Base-by-base conservation (phyloP, 495 filamentous ascomycete species). In the Xylaria castorea region DNA sequence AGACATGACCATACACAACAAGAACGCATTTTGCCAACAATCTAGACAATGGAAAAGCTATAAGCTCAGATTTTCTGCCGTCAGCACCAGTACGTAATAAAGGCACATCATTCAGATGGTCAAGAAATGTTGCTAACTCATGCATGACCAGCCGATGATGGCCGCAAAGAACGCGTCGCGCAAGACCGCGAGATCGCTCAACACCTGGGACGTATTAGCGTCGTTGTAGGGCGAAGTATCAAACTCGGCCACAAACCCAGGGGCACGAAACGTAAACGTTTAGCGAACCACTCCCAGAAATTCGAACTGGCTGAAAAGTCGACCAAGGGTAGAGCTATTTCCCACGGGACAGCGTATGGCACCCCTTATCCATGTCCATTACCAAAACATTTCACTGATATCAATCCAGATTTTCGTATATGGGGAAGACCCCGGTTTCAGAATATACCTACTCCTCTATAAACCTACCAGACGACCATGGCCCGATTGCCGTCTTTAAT, bases 121-220 rank as follows among this genome's bases (percentile, higher is more conserved):
- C 11, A 50, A 6, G 11, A 68, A 14, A 22, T 32, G n/a, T 30
- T 36, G 32, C 48, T 55, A 30, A 55, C 14, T 40, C 32, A 53
- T 66, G 36, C 27, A 53, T 50, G 51, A 25, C 51, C n/a, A 77
- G 75, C 71, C 27, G 74, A 76, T 7, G 75, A 79, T 32, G 27
- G 67, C 32, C 71, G 71, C 38, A 65, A 73, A 18, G 68, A 71
- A 36, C 68, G 77, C 25, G 50, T 81, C 5, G 62, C 73, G 25
- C 50, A 66, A 3, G 81, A 82, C 34, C 63, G 71, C 6, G 73
- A 80, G 44, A 4, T 68, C n/a, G 70, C 74, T 4, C 64, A 67
- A 51, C 20, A 71, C 3, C 70, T 82, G 4, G 81, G 81, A 16
- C n/a, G 61, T 1, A 83, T 83, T n/a, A 34, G 70, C 14, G 73